Base-by-base conservation (phyloP, 352 stramenopile species). In the Globisporangium heterothallicum region DNA sequence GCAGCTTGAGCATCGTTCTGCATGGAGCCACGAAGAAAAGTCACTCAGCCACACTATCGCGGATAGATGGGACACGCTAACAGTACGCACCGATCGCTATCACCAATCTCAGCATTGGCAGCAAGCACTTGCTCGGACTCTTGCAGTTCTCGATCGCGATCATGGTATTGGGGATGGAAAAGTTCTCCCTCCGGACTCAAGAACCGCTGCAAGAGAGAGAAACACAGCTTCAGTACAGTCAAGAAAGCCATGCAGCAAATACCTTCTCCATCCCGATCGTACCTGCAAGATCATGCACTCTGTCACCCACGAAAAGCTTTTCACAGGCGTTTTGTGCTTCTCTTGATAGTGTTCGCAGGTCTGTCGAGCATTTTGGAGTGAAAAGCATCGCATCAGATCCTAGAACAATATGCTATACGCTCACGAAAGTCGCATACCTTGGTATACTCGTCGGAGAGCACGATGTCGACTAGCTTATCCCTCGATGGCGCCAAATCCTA, bases 201-300 rank as follows among this genome's bases (percentile, higher is more conserved):
- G 6, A 84, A 64, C 46, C 58, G 59, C 82, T 92, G 49, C 26
- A 61, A 22, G 51, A 47, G 30, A n/a, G 32, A 49, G 18, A 46
- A 47, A 12, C 42, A 40, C 13, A 25, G 48, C 0, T 41, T 8
- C 2, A 54, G 47, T 30, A 57, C n/a, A n/a, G n/a, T n/a, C n/a
- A n/a, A n/a, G n/a, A n/a, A n/a, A n/a, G n/a, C n/a, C n/a, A n/a
- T n/a, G n/a, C n/a, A n/a, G n/a, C n/a, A n/a, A n/a, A n/a, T n/a
- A n/a, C n/a, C n/a, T n/a, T n/a, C n/a, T n/a, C n/a, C n/a, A n/a
- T n/a, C n/a, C n/a, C n/a, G n/a, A n/a, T n/a, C 40, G 49, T 68
- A 92, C 81, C 71, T 89, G 77, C 24, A 87, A 66, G 50, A 92
- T 78, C 48, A 92, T 73, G 53, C 82, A 92, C 50, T 92, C 82